Evolutionary conservation across 345 rosid species (phyloP).

Genomic region (Boechera divaricarpa): DNA sequence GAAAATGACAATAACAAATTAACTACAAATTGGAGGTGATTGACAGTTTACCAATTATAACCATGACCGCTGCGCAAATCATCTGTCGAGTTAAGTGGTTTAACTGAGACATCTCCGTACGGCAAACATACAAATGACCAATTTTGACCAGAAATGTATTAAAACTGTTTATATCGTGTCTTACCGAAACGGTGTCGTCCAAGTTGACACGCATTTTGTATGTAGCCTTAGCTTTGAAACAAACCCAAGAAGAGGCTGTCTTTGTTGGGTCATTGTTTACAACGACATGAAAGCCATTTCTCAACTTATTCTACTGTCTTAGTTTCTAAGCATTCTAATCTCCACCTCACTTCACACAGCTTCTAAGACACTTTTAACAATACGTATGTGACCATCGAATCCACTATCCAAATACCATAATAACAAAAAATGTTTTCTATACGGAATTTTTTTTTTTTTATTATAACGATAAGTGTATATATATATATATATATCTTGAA

Average conservation of each 20-base stretch:
- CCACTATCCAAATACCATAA: slow-evolving; percentile 8
- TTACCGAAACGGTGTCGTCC: slow-evolving; percentile 12
- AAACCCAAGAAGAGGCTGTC: slow-evolving; percentile 33
- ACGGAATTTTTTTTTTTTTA: neutral
- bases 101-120: slow-evolving; percentile 21
- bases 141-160: slow-evolving; percentile 13
- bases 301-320: slow-evolving; percentile 40
- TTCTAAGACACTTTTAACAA: slow-evolving; percentile 37
- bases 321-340: slow-evolving; percentile 43
- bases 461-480: neutral
- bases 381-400: slow-evolving; percentile 13
- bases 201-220: slow-evolving; percentile 13
- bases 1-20: slow-evolving; percentile 41
- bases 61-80: slow-evolving; percentile 28
- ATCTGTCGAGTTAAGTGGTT: slow-evolving; percentile 13
- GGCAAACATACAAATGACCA: slow-evolving; percentile 6
- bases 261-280: slow-evolving; percentile 39
- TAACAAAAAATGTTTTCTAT: neutral
- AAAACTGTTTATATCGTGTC: neutral
- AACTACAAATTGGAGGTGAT: slow-evolving; percentile 26
- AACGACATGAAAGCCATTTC: slow-evolving; percentile 49
- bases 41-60: slow-evolving; percentile 34
- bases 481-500: neutral
- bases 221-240: slow-evolving; percentile 41
- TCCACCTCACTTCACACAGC: slow-evolving; percentile 34